Base-by-base conservation (phyloP, 176 grass and related monocot genomes). In the Chrysopogon serrulatus region DNA sequence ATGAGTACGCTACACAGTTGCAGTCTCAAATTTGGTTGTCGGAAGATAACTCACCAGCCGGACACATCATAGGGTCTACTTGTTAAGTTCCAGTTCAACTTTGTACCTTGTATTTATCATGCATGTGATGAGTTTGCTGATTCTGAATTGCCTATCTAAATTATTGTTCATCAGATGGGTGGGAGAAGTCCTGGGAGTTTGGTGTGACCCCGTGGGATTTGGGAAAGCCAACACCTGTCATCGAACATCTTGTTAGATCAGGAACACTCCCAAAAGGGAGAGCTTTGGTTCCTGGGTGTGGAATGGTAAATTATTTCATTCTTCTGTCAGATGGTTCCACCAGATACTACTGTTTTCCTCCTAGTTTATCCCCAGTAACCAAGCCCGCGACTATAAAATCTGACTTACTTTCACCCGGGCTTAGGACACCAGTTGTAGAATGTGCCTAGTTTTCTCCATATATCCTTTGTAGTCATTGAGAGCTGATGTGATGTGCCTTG, bases 151-250 rank as follows among this genome's bases (percentile, higher is more conserved):
- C 4, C 78, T 34, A 71, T 64, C 12, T 88, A 17, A 27, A 59
- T 53, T 27, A 59, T 26, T 76, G 30, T 15, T 83, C 64, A 71
- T 61, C 64, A 98, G 96, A 84, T 90, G 92, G 78, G 28, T 98
- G 96, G 96, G 85, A 92, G 36, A 94, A 87, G 59, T 78, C 88
- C 36, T 98, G 96, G 96, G 85, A 92, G 47, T 23, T 71, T 79
- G 91, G 89, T 62, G 21, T 98, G 54, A 92, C 73, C 21, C 96
- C 96, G 4, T 98, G 96, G 96, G 93, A 98, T 88, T 71, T 98
- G 87, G 89, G 91, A 51, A 83, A 89, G 74, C 84, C 87, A 45
- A 90, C 93, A 1, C 96, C 96, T 35, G 66, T 86, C 60, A 56
- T 98, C 6, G 8, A 76, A 56, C 86, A 90, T 51, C 91, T 98